Percentiles rank a stretch among this genome's conserved stretches.
These are phyloP conservation scores for Fusarium transvaalense DNA, from an alignment of 2,329 filamentous ascomycete genomes.

Conservation along the genomic window DNA sequence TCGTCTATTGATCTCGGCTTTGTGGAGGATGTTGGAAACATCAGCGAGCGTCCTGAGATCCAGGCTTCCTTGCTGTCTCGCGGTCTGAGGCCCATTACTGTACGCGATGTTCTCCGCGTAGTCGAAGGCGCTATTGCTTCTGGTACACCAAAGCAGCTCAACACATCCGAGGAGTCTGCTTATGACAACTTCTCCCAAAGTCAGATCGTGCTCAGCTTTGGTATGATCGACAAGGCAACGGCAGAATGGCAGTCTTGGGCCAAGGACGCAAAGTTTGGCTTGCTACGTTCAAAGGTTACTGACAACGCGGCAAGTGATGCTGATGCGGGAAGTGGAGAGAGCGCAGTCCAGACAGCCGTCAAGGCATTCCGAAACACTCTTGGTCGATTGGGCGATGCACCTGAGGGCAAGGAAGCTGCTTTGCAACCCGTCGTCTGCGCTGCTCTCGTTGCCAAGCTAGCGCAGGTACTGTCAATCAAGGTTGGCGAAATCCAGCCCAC, in stretches of 20 bases:
- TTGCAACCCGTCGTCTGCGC: conserved; percentile 38
- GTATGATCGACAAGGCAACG: conserved; percentile 43
- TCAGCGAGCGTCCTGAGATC: conserved; percentile 43
- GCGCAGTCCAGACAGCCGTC: conserved; percentile 43
- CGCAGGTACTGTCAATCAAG: conserved; percentile 44
- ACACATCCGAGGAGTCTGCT: neutral
- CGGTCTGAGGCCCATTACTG: conserved; percentile 43
- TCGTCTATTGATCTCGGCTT: conserved; percentile 41
- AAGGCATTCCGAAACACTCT: conserved; percentile 41
- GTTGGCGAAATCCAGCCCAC: conserved; percentile 39
- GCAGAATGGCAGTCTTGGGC: conserved; percentile 44
- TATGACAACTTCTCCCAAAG: conserved; percentile 40
- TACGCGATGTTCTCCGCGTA: conserved; percentile 41
- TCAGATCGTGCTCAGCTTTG: conserved; percentile 44
- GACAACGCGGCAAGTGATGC: conserved; percentile 33
- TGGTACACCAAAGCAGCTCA: conserved; percentile 26
- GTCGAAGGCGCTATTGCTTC: conserved; percentile 43
- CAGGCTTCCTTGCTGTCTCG: conserved; percentile 38
- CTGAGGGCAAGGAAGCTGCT: conserved; percentile 36
- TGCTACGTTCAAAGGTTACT: conserved; percentile 33
- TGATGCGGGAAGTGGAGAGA: conserved; percentile 36
- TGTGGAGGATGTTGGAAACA: conserved; percentile 44
- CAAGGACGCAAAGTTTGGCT: conserved; percentile 43
- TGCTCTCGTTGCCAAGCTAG: conserved; percentile 43
- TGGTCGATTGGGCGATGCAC: conserved; percentile 16